Base-by-base conservation (phyloP, 352 stramenopile genomes). In the Pythium diclinum region DNA sequence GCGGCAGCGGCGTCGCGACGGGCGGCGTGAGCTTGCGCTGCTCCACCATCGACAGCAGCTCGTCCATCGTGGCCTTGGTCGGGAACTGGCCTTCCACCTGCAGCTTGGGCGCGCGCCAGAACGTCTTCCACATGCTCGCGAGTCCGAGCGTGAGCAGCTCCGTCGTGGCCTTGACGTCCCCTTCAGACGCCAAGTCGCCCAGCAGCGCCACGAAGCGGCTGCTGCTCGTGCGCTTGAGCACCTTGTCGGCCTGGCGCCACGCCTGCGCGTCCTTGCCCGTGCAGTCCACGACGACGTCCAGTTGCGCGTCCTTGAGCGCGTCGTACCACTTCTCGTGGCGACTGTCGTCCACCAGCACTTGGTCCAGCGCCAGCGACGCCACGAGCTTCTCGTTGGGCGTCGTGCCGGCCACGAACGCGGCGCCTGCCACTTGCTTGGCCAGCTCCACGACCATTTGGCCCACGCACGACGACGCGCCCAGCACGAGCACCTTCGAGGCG, bases 361-460 rank as follows among this genome's bases (percentile, higher is more conserved):
- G 47, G 60, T 86, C 76, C 1, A 75, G 74, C 6, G 71, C 71
- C 3, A 89, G 71, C 28, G 68, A 69, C 3, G 34, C 16, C 23
- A 81, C 63, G 23, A 88, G 68, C 32, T 54, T 54, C n/a, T 65
- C 61, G 56, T 78, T 68, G 6, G 77, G 75, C 0, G 79, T 77
- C 28, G 81, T 89, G 38, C 74, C 71, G 2, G 75, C 83, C 30
- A 97, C 58, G 32, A 85, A 88, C 13, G 73, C 72, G 1, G 83
- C 85, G 25, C 81, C 75, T 8, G 55, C 46, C 7, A 53, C 60
- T 21, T 65, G 47, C 32, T 79, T 75, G 13, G 77, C 72, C 9
- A 93, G 55, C 74, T 97, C 86, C 56, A 88, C 68, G 19, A 87
- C 63, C 56, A 91, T 68, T 19, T 74, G 78, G 10, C 87, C 87